Conservation (phyloP, 2,329 filamentous ascomycete genomes). For the Aureobasidium namibiae region DNA sequence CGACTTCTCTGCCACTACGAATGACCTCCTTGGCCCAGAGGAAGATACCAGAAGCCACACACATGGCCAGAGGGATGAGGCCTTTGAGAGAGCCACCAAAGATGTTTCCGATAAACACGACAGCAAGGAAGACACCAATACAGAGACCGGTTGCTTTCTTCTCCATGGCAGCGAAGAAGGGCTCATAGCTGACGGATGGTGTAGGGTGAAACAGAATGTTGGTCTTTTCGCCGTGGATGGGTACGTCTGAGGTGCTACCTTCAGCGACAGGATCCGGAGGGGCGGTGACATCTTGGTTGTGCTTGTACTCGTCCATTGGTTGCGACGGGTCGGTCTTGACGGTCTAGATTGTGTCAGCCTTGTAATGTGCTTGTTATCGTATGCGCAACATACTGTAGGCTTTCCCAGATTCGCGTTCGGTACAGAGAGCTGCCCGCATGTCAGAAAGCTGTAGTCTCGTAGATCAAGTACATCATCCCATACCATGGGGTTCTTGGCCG, state of each 20-base stretch:
- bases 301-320: slow-evolving; percentile 69
- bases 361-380: neutral
- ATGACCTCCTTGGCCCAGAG: slow-evolving; percentile 87
- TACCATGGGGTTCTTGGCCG: slow-evolving; percentile 65
- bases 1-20: slow-evolving; percentile 68
- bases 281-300: slow-evolving; percentile 80
- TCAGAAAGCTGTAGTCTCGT: neutral
- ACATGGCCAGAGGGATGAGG: slow-evolving; percentile 63
- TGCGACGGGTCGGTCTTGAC: slow-evolving; percentile 64
- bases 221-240: slow-evolving; percentile 92
- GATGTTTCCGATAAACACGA: slow-evolving; percentile 67
- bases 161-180: slow-evolving; percentile 73
- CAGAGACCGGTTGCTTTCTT: slow-evolving; percentile 64
- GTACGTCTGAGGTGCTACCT: slow-evolving; percentile 83
- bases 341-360: slow-evolving; percentile 32
- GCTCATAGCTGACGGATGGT: slow-evolving; percentile 79
- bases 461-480: neutral
- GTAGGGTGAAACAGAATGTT: slow-evolving; percentile 95
- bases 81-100: slow-evolving; percentile 73
- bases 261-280: slow-evolving; percentile 78
- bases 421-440: slow-evolving; percentile 57
- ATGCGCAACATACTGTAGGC: slow-evolving; percentile 44
- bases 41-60: slow-evolving; percentile 69
- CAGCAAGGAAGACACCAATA: slow-evolving; percentile 60
- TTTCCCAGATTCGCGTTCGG: slow-evolving; percentile 85